Evolutionary conservation across 2,329 filamentous ascomycete species (phyloP).

Genomic region (Colletotrichum theobromicola): DNA sequence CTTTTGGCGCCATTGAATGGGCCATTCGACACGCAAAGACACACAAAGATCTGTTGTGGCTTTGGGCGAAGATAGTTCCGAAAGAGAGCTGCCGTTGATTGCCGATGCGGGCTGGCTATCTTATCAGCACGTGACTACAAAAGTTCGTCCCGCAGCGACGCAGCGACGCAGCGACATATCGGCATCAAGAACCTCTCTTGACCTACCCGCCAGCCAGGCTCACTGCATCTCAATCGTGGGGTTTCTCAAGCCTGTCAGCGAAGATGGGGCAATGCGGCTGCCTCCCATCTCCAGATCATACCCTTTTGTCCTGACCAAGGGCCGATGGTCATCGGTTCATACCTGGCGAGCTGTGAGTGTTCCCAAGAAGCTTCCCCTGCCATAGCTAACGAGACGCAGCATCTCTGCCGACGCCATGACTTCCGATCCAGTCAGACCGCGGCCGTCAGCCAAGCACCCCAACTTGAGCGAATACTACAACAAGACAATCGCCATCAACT

Average conservation of each 20-base stretch:
- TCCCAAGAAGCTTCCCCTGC: neutral
- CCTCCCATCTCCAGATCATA: slow-evolving; percentile 7
- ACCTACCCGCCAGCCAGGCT: neutral
- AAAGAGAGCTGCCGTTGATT: neutral
- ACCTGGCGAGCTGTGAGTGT: neutral
- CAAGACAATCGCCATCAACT: neutral
- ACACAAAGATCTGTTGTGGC: neutral
- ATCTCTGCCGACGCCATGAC: neutral
- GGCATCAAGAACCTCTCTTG: neutral
- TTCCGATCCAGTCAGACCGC: neutral
- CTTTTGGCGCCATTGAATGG: slow-evolving; percentile 2
- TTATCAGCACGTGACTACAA: slow-evolving; percentile 15
- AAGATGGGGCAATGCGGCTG: slow-evolving; percentile 24
- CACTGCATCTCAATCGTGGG: neutral
- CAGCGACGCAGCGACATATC: neutral
- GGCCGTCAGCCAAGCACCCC: neutral
- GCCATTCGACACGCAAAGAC: neutral
- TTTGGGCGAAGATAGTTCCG: neutral
- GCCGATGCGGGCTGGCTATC: neutral
- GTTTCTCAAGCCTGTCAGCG: neutral
- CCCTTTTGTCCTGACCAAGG: slow-evolving; percentile 8
- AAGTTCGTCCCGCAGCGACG: neutral
- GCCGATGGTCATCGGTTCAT: neutral
- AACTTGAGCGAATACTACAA: neutral
- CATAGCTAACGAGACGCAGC: neutral